phyloP scores from a whole-genome alignment of 108 stramenopile species.

The Skeletonema grethae region DNA sequence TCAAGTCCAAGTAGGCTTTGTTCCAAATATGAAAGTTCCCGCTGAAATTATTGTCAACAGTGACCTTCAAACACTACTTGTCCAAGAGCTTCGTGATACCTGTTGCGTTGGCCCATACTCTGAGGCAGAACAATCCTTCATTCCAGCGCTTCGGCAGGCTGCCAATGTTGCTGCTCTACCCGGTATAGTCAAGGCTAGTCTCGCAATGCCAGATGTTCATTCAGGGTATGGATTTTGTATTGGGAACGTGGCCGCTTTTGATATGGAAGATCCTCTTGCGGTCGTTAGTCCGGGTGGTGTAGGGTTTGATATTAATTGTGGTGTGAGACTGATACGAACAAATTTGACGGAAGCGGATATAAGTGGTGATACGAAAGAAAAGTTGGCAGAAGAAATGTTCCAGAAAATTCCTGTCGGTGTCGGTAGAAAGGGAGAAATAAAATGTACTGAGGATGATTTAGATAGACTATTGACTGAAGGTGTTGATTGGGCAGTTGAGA shows the following conservation, averaged over 20 bases:
- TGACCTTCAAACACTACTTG: conserved; percentile 55
- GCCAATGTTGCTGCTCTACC: conserved; percentile 89
- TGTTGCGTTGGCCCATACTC: conserved; percentile 18
- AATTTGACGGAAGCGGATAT: conserved; percentile 78
- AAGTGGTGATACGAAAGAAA: conserved; percentile 36
- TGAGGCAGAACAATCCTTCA: conserved; percentile 60
- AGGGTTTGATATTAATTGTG: conserved; percentile 84
- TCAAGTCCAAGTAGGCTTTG: conserved; percentile 64
- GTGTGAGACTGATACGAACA: conserved; percentile 82
- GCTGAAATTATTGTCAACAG: conserved; percentile 74
- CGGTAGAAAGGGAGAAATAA: conserved; percentile 75
- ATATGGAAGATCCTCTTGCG: conserved; percentile 77
- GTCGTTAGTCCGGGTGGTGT: conserved; percentile 86
- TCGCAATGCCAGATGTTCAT: conserved; percentile 88
- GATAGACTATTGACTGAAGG: conserved; percentile 75
- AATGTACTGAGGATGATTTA: conserved; percentile 58
- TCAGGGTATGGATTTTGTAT: conserved; percentile 89
- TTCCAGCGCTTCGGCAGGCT: conserved; percentile 77
- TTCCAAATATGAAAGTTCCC: conserved; percentile 77
- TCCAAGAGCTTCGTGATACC: conserved; percentile 69
- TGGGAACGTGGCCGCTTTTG: conserved; percentile 91
- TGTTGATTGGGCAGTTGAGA: conserved; percentile 78
- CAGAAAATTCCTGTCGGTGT: conserved; percentile 90
- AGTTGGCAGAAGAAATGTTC: conserved; percentile 75
- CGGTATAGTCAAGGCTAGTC: conserved; percentile 70